Evolutionary conservation across 305 asterid species (phyloP).

Genomic region (Solanum chacoense): DNA sequence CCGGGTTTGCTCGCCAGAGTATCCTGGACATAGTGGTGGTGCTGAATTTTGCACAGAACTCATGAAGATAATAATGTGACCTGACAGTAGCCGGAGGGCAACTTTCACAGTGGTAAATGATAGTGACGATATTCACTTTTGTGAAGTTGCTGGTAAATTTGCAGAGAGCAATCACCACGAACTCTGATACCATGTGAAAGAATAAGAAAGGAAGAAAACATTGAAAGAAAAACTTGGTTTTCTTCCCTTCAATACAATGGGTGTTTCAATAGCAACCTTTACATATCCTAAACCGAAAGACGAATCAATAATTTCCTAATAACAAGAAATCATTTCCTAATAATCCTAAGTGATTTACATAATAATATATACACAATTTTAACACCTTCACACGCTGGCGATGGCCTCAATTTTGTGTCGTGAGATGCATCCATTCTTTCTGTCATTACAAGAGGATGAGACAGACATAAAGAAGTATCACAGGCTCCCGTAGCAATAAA

Average conservation of each 20-base stretch:
- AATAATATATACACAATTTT: not conserved
- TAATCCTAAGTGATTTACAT: not conserved
- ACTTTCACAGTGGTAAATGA: not conserved
- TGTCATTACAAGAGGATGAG: not conserved
- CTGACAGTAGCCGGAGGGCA: not conserved
- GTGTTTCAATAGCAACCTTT: not conserved
- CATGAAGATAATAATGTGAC: not conserved
- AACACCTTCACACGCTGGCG: not conserved
- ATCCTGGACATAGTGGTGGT: not conserved
- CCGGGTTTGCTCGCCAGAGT: not conserved
- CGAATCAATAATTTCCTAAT: not conserved
- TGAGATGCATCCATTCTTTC: not conserved
- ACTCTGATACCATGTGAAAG: not conserved
- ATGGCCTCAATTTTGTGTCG: not conserved
- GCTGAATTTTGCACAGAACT: not conserved
- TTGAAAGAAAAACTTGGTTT: not conserved
- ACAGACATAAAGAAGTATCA: not conserved
- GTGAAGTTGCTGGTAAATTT: not conserved
- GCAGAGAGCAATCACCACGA: not conserved
- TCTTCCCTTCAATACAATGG: not conserved
- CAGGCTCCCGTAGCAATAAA: not conserved
- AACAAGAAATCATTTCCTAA: not conserved
- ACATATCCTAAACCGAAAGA: not conserved
- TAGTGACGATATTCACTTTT: not conserved
- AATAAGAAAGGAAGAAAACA: not conserved